These are phyloP conservation scores for Candida silvicultrix DNA, from an alignment of 805 yeast species.

Conservation along the genomic window DNA sequence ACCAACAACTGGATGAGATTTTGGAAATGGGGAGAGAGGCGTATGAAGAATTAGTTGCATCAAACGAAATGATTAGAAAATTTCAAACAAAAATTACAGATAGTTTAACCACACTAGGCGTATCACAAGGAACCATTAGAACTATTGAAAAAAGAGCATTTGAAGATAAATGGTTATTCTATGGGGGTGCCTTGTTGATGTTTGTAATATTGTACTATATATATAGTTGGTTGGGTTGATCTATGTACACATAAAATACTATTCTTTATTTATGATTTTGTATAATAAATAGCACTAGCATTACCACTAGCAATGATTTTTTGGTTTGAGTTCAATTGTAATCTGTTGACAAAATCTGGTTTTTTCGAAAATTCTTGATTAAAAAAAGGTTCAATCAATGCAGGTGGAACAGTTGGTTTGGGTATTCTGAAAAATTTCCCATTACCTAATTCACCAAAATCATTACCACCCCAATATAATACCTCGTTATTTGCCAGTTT, in stretches of 20 bases:
- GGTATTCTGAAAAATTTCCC: conserved; percentile 62
- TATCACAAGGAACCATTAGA: conserved; percentile 78
- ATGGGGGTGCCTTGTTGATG: conserved; percentile 60
- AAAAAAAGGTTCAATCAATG: conserved; percentile 47
- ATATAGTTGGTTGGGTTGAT: conserved; percentile 52
- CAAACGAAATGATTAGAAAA: conserved; percentile 61
- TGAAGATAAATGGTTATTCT: conserved; percentile 84
- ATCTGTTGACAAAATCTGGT: conserved; percentile 34
- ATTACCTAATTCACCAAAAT: conserved; percentile 76
- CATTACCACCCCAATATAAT: conserved; percentile 79
- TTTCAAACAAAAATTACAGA: conserved; percentile 61
- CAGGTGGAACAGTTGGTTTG: conserved; percentile 48
- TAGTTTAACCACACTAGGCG: conserved; percentile 75
- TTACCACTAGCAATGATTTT: conserved; percentile 55
- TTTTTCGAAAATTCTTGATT: conserved; percentile 25
- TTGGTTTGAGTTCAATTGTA: conserved; percentile 47
- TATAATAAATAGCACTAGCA: conserved; percentile 60
- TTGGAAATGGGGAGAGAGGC: conserved; percentile 85
- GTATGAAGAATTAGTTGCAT: conserved; percentile 79
- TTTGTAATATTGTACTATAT: conserved; percentile 64
- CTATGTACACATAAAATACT: background rate
- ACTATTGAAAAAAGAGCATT: conserved; percentile 74
- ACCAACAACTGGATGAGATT: conserved; percentile 81
- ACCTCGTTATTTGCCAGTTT: conserved; percentile 60
- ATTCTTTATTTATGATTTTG: conserved; percentile 8